phyloP scores from a whole-genome alignment of 1,284 basidiomycete genomes.

The Microbotryum silenes-acaulis region DNA sequence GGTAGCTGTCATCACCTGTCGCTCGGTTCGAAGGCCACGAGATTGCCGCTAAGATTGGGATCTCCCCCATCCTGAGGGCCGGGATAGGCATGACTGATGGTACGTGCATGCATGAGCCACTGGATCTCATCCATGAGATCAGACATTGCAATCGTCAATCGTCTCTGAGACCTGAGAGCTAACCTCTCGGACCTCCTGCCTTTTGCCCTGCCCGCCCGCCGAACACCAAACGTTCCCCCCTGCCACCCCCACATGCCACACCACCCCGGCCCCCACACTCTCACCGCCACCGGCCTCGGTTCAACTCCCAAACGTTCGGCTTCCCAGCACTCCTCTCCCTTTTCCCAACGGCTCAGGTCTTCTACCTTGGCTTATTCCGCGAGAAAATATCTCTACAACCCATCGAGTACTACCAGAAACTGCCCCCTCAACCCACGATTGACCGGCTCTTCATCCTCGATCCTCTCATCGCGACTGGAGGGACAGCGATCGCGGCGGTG shows the following conservation, averaged over 20 bases:
- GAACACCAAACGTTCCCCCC: background rate
- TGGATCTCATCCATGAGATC: background rate
- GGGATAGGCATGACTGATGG: conserved; percentile 91
- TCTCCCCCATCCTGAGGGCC: conserved; percentile 85
- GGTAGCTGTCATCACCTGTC: conserved; percentile 38
- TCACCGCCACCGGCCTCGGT: too few relatives aligned
- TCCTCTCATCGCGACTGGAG: conserved; percentile 82
- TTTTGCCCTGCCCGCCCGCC: background rate
- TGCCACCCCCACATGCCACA: background rate
- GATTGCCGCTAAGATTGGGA: conserved; percentile 58
- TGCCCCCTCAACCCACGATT: conserved; percentile 66
- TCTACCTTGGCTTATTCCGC: conserved; percentile 81
- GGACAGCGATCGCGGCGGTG: conserved; percentile 80
- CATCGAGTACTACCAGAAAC: conserved; percentile 93
- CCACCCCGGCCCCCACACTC: background rate
- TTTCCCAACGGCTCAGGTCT: conserved; percentile 78
- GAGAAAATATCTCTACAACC: conserved; percentile 85
- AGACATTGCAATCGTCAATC: too few relatives aligned
- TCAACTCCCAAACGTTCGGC: background rate
- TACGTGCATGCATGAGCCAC: conserved; percentile 22
- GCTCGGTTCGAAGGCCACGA: conserved; percentile 42
- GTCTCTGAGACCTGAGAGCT: too few relatives aligned
- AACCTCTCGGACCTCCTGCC: background rate
- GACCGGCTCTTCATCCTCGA: conserved; percentile 81
- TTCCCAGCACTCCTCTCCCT: conserved; percentile 55